Evolutionary conservation across 331 rosid species (phyloP).

Genomic region (Prunus yedoensis): DNA sequence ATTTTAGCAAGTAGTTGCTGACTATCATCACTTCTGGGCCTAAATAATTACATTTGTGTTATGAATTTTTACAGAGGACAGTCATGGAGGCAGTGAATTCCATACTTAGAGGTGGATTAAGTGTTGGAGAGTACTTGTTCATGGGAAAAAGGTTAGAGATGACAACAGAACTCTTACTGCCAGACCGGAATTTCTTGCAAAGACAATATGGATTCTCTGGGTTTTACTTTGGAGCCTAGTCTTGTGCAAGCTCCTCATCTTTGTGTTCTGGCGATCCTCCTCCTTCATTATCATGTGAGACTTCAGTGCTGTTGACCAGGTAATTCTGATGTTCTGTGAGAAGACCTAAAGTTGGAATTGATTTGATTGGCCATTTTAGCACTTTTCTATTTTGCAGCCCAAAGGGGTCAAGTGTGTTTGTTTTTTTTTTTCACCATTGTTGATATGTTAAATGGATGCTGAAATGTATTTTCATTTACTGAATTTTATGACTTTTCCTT

Average conservation of each 20-base stretch:
- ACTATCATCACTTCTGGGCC: not conserved
- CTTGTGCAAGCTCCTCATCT: conserved; percentile 39
- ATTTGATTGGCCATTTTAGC: not conserved
- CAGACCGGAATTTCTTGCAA: conserved; percentile 67
- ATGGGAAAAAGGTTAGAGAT: conserved; percentile 68
- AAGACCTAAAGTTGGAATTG: conserved; percentile 7
- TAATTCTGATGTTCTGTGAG: conserved; percentile 30
- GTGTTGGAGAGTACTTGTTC: conserved; percentile 59
- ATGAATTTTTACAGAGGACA: conserved; percentile 43
- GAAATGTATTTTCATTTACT: not conserved
- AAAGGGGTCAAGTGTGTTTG: not conserved
- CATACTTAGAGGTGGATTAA: conserved; percentile 57
- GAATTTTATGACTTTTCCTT: not conserved
- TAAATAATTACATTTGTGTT: not conserved
- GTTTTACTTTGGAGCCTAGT: conserved; percentile 63
- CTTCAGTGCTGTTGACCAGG: conserved; percentile 39
- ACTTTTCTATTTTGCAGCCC: not conserved
- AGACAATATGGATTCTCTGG: conserved; percentile 56
- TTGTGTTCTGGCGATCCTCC: conserved; percentile 37
- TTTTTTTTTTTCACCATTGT: not conserved
- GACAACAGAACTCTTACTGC: conserved; percentile 59
- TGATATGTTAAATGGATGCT: not conserved
- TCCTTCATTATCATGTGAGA: conserved; percentile 35
- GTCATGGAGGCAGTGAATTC: conserved; percentile 73
- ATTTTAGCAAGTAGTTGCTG: not conserved